A percentile compares a stretch with the other conserved stretches of the same genome.
phyloP scores from a whole-genome alignment of 2,329 filamentous ascomycete genomes.

The Cladosporium sp. region DNA sequence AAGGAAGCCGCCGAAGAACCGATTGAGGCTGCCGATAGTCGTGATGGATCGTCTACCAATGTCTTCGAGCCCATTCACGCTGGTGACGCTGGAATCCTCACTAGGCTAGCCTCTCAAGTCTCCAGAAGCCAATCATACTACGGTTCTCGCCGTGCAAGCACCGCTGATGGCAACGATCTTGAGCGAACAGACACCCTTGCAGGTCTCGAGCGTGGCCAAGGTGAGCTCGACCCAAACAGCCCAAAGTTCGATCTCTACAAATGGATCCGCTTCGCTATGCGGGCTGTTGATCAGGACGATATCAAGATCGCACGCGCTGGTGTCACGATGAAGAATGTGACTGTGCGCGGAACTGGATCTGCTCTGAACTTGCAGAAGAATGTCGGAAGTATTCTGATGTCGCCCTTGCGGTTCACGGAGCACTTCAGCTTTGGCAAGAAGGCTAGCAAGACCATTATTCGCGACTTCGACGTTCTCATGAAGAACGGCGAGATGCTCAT shows the following conservation, averaged over 20 bases:
- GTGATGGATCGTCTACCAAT: slow-evolving; percentile 20
- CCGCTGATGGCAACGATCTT: slow-evolving; percentile 25
- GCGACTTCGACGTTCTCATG: slow-evolving; percentile 56
- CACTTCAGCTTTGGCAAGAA: slow-evolving; percentile 53
- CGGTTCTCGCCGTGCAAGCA: slow-evolving; percentile 22
- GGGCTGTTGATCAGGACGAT: slow-evolving; percentile 57
- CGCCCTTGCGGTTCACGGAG: slow-evolving; percentile 61
- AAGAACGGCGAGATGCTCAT: slow-evolving; percentile 53
- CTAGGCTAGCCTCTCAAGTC: slow-evolving; percentile 27
- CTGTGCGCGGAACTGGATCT: slow-evolving; percentile 66
- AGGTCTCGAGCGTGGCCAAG: slow-evolving; percentile 48
- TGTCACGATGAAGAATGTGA: slow-evolving; percentile 65
- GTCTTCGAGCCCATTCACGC: slow-evolving; percentile 28
- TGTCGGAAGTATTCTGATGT: slow-evolving; percentile 60
- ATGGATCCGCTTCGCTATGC: slow-evolving; percentile 54
- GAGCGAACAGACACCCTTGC: slow-evolving; percentile 35
- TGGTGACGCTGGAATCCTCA: slow-evolving; percentile 26
- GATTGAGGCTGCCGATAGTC: slow-evolving; percentile 11
- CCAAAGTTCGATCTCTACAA: slow-evolving; percentile 57
- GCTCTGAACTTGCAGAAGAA: slow-evolving; percentile 70
- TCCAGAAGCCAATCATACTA: slow-evolving; percentile 26
- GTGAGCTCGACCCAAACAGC: slow-evolving; percentile 55
- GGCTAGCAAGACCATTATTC: slow-evolving; percentile 58
- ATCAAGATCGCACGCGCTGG: slow-evolving; percentile 58
- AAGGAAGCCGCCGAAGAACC: slow-evolving; percentile 33